Base-by-base conservation (phyloP, 1,139 yeast genomes). In the Magnusiomyces clavatus region DNA sequence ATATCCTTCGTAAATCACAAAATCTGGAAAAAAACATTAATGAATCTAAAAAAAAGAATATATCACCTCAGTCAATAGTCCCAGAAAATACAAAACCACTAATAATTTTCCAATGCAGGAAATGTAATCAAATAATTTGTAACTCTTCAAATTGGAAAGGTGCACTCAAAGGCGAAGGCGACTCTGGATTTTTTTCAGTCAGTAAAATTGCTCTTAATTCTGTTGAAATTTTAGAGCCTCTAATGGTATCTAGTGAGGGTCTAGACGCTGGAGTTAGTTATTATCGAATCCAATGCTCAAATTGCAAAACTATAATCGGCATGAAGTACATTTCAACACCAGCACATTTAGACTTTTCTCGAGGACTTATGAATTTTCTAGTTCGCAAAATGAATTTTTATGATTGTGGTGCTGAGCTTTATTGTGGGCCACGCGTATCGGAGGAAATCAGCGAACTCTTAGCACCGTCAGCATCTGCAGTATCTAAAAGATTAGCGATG, bases 261-360 rank as follows among this genome's bases (percentile, higher is more conserved):
- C 38, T 24, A 13, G 55, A 53, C 36, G 29, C 47, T 3, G 55
- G 55, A 2, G 45, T 51, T 10, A 48, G 46, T 8, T 53, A 38
- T 35, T 14, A 39, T 31, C 49, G 44, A 6, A 19, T 50, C 5
- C 35, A n/a, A 6, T 53, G 55, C 31, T 2, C 53, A 2, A 13
- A 19, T 8, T 53, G 55, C 36, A 31, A 44, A 1, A 16, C 14
- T 5, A 14, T 31, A 1, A 38, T 53, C 39, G 55, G 55, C 24
- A 39, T 53, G 5, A 37, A 44, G 1, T 53, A 53, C 19, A 37
- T 50, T 17, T 45, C 55, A 8, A 53, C 55, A 1, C 51, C 51
- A 11, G 44, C 36, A 39, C 39, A 45, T 19, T 35, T 53, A 49
- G 55, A 53, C 20, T 53, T 50, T 46, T 53, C 55, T 1, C 37